phyloP scores from a whole-genome alignment of 176 grass and related monocot species.

The Bothriochloa decipiens region DNA sequence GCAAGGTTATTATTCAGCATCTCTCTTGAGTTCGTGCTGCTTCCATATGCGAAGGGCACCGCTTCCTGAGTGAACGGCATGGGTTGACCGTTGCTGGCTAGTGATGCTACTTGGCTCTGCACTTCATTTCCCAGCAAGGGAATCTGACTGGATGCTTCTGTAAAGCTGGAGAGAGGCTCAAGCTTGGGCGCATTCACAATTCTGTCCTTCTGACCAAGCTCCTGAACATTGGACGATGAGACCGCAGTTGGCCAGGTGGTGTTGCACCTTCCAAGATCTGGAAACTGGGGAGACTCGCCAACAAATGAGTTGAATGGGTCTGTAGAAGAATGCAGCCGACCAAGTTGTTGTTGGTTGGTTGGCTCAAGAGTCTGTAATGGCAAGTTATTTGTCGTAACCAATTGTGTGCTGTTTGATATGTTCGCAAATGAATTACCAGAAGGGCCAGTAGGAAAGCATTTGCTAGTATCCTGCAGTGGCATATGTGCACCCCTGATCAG shows the following conservation, averaged over 20 bases:
- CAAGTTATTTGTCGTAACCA: constrained; percentile 44
- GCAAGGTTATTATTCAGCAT: constrained; percentile 42
- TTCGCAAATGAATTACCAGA: constrained; percentile 52
- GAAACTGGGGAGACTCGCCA: constrained; percentile 47
- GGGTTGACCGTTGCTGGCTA: constrained; percentile 36
- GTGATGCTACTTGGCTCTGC: constrained; percentile 36
- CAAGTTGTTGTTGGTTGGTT: constrained; percentile 44
- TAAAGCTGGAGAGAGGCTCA: constrained; percentile 40
- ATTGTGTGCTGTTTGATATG: constrained; percentile 42
- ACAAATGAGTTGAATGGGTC: constrained; percentile 48
- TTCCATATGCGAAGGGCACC: constrained; percentile 45
- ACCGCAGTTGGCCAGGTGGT: constrained; percentile 58
- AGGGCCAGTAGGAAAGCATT: constrained; percentile 41
- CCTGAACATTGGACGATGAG: constrained; percentile 53
- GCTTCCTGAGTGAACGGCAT: constrained; percentile 42
- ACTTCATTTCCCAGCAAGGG: constrained; percentile 55
- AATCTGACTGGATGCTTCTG: constrained; percentile 43
- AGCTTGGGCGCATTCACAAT: constrained; percentile 47
- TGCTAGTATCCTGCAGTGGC: constrained; percentile 44
- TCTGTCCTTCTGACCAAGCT: constrained; percentile 48
- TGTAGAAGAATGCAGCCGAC: constrained; percentile 43
- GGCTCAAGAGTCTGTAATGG: constrained; percentile 46
- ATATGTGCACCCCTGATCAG: constrained; percentile 46
- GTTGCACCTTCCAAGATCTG: constrained; percentile 52
- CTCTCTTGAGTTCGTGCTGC: constrained; percentile 45